phyloP scores from a whole-genome alignment of 192 early-diverging fungal genomes.

The Backusella westeae region DNA sequence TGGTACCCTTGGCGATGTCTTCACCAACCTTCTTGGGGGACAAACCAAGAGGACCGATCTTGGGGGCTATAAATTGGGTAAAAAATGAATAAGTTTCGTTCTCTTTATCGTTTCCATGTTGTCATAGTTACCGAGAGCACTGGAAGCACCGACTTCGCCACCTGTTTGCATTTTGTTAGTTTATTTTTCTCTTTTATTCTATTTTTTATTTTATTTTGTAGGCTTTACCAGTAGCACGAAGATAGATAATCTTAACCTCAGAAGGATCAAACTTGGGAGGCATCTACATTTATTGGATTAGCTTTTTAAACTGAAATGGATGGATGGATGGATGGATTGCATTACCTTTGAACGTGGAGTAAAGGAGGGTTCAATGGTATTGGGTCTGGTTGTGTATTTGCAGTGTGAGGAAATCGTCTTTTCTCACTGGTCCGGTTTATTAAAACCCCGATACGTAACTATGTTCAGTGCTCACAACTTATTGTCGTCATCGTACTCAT shows the following conservation, averaged over 20 bases:
- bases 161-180: not conserved
- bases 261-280: slow-evolving; percentile 89
- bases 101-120: no score
- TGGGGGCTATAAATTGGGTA: slow-evolving; percentile 57
- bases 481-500: no score
- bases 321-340: slow-evolving; percentile 1
- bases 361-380: slow-evolving; percentile 8
- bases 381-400: not conserved
- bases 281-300: slow-evolving; percentile 23
- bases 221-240: slow-evolving; percentile 83
- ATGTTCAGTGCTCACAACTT: no score
- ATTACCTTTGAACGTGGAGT: slow-evolving; percentile 9
- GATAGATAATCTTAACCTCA: slow-evolving; percentile 82
- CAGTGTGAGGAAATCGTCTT: not conserved
- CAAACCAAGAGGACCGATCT: slow-evolving; percentile 99
- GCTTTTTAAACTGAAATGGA: not conserved
- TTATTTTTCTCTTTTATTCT: not conserved
- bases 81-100: no score
- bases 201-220: not conserved
- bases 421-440: not conserved
- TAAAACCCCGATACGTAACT: not conserved
- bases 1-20: slow-evolving; percentile 99
- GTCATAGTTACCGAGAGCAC: slow-evolving; percentile 65
- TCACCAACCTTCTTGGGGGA: slow-evolving; percentile 99
- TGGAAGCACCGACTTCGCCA: slow-evolving; percentile 79